Conservation (phyloP, 2,329 filamentous ascomycete species). For the Colletotrichum salicis region DNA sequence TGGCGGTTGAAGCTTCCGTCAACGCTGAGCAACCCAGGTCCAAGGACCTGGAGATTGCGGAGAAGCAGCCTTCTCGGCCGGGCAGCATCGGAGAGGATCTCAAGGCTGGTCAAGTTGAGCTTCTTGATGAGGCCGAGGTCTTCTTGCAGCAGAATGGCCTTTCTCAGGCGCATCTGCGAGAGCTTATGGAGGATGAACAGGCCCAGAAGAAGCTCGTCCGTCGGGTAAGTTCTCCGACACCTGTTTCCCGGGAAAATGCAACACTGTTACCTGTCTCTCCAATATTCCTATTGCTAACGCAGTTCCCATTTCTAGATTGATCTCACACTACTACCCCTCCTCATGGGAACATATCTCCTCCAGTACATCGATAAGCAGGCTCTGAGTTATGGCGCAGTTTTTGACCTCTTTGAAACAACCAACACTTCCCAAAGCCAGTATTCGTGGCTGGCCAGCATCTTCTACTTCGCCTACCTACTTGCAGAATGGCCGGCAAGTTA, state of each 20-base stretch:
- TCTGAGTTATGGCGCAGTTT: constrained; percentile 33
- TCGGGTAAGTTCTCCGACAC: background rate
- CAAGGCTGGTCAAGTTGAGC: constrained; percentile 32
- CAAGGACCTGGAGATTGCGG: constrained; percentile 25
- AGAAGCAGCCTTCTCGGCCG: constrained; percentile 13
- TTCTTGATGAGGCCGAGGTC: constrained; percentile 59
- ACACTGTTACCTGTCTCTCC: too few relatives aligned
- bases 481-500: constrained; percentile 41
- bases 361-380: constrained; percentile 47
- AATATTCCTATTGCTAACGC: background rate
- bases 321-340: constrained; percentile 18
- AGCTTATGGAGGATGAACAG: constrained; percentile 54
- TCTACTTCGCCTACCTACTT: constrained; percentile 44
- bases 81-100: constrained; percentile 9
- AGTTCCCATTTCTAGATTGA: background rate
- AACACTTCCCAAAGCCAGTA: constrained; percentile 46
- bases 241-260: background rate
- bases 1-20: constrained; percentile 21
- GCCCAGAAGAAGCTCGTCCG: constrained; percentile 36
- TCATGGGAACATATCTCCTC: constrained; percentile 36
- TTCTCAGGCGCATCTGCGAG: constrained; percentile 52
- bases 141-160: constrained; percentile 61
- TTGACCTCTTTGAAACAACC: constrained; percentile 42
- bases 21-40: constrained; percentile 7
- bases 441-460: constrained; percentile 45